These are phyloP conservation scores for Lipomyces starkeyi DNA, from an alignment of 805 yeast species.

Conservation along the genomic window DNA sequence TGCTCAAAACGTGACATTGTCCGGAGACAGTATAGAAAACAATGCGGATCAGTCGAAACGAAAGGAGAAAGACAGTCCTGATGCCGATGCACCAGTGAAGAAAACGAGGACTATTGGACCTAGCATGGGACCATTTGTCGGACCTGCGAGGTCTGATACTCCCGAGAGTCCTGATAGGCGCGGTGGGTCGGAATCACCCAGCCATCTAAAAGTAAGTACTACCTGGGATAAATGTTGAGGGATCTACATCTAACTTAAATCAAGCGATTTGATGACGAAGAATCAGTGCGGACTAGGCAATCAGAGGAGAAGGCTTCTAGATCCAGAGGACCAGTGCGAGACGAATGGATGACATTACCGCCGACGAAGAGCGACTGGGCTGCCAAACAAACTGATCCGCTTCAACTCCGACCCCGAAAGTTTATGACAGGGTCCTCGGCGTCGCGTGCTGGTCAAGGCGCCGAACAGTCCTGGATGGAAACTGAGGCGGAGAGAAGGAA, in stretches of 20 bases:
- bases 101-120: not conserved
- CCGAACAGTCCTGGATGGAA: constrained; percentile 36
- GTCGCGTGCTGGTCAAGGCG: constrained; percentile 9
- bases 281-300: not conserved
- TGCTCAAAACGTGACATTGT: not conserved
- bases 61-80: not conserved
- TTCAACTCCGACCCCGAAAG: constrained; percentile 28
- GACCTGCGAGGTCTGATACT: not conserved
- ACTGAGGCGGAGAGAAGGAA: constrained; percentile 37
- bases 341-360: constrained; percentile 41
- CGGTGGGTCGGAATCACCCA: not conserved
- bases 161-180: not conserved
- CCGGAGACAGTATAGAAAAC: not conserved
- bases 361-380: constrained; percentile 38
- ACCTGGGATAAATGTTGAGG: not conserved
- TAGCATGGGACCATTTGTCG: not conserved
- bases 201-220: not conserved
- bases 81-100: not conserved
- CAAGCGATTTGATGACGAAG: not conserved
- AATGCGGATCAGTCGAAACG: not conserved
- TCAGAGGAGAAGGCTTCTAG: not conserved
- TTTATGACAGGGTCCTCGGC: constrained; percentile 33
- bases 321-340: constrained; percentile 28
- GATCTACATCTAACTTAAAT: not conserved
- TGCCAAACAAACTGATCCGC: constrained; percentile 34